Conservation (phyloP, 2,329 filamentous ascomycete genomes). For the Talaromyces pinophilus region DNA sequence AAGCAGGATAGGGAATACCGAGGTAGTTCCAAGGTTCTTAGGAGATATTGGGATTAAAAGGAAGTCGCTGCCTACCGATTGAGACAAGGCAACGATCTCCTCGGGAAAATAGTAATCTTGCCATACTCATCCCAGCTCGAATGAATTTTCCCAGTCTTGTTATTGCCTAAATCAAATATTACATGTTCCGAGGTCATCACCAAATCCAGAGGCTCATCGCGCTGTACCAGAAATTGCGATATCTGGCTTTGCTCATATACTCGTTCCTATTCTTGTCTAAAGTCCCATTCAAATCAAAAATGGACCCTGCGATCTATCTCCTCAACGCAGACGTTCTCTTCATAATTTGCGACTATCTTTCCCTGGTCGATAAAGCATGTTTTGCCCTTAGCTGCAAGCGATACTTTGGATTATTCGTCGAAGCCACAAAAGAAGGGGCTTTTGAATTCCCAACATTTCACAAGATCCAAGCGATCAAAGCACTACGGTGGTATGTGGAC, state of each 20-base stretch:
- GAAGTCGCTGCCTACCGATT: not conserved
- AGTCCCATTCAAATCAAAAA: not conserved
- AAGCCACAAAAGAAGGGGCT: not conserved
- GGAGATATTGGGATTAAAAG: not conserved
- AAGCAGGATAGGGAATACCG: not conserved
- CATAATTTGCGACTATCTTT: not conserved
- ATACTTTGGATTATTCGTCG: not conserved
- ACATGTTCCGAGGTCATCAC: not conserved
- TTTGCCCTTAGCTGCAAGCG: not conserved
- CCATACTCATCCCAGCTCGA: too few species aligned
- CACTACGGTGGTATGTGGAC: not conserved
- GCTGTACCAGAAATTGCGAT: not conserved
- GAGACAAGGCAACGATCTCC: not conserved
- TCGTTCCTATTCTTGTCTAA: not conserved
- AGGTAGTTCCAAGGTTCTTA: not conserved
- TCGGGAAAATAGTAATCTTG: not conserved
- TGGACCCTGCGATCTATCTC: not conserved
- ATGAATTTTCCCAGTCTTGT: too few species aligned
- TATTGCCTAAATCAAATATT: not conserved
- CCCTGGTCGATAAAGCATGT: not conserved
- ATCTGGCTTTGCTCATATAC: not conserved
- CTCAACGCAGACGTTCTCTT: not conserved
- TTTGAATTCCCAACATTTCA: not conserved
- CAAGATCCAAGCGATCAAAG: not conserved
- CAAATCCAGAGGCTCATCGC: not conserved